Base-by-base conservation (phyloP, 345 rosid species). In the Melaleuca quinquenervia region DNA sequence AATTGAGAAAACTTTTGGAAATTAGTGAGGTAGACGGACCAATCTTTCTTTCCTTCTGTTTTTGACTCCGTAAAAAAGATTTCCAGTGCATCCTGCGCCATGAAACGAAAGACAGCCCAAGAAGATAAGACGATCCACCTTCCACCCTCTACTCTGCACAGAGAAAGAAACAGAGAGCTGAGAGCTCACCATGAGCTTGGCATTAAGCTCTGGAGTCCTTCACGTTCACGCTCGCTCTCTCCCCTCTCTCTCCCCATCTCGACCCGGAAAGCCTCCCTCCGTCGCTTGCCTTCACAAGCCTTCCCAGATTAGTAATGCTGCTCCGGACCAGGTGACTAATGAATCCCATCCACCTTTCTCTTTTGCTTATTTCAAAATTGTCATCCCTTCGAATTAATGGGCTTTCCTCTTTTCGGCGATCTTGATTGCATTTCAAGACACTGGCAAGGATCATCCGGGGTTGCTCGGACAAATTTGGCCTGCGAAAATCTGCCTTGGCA, bases 401-500 rank as follows among this genome's bases (percentile, higher is more conserved):
- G 78, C 36, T 29, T 41, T 64, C 32, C 24, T 70, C 36, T 45
- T 32, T 32, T 32, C 18, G 21, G 78, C 78, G 24, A 32, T 70
- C 78, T 70, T 32, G 24, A 70, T 64, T 16, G 45, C 78, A 32
- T 64, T 8, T 0, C 45, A 64, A 70, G 78, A 5, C 78, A 18
- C 48, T 20, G 48, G 78, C 78, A 12, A 64, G 13, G 78, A 70
- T 70, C 48, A 11, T 70, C 78, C 78, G 45, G 78, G 78, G 18
- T 32, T 62, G n/a, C 36, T 52, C 80, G 41, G 49, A 60, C 84
- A 85, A 62, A 55, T 52, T 84, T 70, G 89, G 86, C 85, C 82
- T 64, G 29, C 94, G 91, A 85, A 93, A 87, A 78, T 86, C 90
- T 62, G 86, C 91, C 86, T 86, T 91, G 86, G 94, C 91, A 78